Evolutionary conservation across 2,329 filamentous ascomycete species (phyloP), one percentile per base, ranked within the genome.

Genomic region (Claviceps cyperi): DNA sequence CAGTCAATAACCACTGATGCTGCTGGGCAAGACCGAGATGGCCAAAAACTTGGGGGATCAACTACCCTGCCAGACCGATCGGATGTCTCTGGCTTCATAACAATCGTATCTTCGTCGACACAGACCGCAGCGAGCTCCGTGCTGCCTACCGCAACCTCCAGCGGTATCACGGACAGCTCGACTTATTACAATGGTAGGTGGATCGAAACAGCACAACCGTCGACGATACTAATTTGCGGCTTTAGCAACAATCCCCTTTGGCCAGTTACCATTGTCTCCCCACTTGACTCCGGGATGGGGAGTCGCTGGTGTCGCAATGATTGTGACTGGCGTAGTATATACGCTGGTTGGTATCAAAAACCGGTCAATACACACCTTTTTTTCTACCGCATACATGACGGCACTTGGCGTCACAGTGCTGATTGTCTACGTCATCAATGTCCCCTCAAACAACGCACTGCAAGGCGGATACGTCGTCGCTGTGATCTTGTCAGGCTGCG

Each of bases 381-480:
- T 94, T 51, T 92, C 89, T 14, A 79, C 83, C 0, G 85, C 80
- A 5, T 90, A 85, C 58, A 70, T 92, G 24, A 74, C 78, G 21
- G 77, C 81, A 43, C 68, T 96, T 37, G 81, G 84, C 15, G 81
- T 92, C 13, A 80, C 84, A 0, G 84, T 95, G 2, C 71, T 97
- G 21, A 87, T 96, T 50, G 66, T 94, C 43, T 96, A 96, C 62
- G 83, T 96, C 39, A 92, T 94, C 84, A 83, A 75, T 50, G 77
- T 82, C 0, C 88, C 89, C 0, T 77, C 94, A 39, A 79, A 75
- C 52, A 70, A 85, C 62, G 85, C 80, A 0, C 70, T 92, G 2
- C 88, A 96, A 66, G 91, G 88, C 24, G 91, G 81, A 32, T 96
- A 92, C 63, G 77, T 97, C 37, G 85, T 89, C 6, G 90, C 88